Evolutionary conservation across 768 basidiomycete species (phyloP), one percentile per base, ranked within the genome.

Genomic region (Pleurotus tuoliensis): DNA sequence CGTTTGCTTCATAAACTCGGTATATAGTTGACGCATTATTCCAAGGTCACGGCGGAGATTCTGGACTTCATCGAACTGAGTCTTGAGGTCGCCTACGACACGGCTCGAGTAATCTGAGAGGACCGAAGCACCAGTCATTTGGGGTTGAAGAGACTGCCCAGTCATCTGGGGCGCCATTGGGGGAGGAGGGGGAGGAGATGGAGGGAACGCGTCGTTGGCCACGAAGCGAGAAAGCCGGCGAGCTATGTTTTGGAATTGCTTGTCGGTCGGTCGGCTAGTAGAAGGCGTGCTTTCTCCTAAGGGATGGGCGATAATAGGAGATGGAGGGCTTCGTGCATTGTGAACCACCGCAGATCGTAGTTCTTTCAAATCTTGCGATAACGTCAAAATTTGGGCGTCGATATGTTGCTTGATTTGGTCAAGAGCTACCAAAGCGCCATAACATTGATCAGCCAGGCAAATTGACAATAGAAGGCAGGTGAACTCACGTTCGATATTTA

Each of bases 341-440:
- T 69, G 75, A 22, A 77, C 67, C 38, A 98, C 84, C 2, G 80
- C 76, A 2, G 77, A 75, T 64, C 85, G 87, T 62, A 98, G 81
- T 41, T 98, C 95, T 62, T 94, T 93, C 71, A 98, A 82, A 58
- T 98, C 94, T 61, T 88, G 87, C 27, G 92, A 85, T 15, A 99
- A 75, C 0, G 75, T 76, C 0, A 90, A 86, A 59, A 99, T 95
- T 64, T 96, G 94, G 2, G 84, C 65, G 65, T 99, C 96, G 62
- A 99, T 95, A 67, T 99, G 96, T 66, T 98, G 94, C 68, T 96
- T 98, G 70, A 99, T 96, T 69, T 98, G 96, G 71, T 99, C 95
- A 55, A 98, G 86, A 20, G 94, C 96, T 99, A 57, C 45, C 20
- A 59, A 45, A 20, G 25, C 13, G 40, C 50, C 59, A 48, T 58